Evolutionary conservation across 106 monocot species (phyloP).

Genomic region (Vanilla planifolia): DNA sequence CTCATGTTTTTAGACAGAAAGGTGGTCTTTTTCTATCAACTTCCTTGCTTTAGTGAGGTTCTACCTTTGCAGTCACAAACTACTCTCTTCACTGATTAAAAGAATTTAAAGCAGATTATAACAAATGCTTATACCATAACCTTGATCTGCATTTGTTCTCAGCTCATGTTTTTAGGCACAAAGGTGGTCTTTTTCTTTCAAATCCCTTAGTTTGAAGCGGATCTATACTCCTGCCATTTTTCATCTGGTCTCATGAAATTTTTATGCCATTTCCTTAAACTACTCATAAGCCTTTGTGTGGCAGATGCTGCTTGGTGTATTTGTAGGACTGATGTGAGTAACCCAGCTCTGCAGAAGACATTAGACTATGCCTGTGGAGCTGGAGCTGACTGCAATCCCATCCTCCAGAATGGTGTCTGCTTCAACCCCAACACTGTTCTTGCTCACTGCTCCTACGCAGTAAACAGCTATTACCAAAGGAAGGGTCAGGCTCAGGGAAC

Average conservation of each 20-base stretch:
- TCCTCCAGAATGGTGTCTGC: slow-evolving; percentile 39
- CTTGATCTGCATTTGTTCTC: no score
- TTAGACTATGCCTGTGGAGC: slow-evolving; percentile 68
- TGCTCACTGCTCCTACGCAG: slow-evolving; percentile 63
- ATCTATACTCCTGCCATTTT: not conserved
- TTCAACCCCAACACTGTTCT: slow-evolving; percentile 39
- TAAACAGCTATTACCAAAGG: slow-evolving; percentile 67
- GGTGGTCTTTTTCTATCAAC: not conserved
- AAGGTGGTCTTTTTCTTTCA: not conserved
- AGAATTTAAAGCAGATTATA: no score
- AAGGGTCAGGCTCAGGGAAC: slow-evolving; percentile 27
- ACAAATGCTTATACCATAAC: no score
- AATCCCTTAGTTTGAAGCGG: not conserved
- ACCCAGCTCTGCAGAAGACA: slow-evolving; percentile 27
- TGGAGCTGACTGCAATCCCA: slow-evolving; percentile 43
- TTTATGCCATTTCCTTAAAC: not conserved
- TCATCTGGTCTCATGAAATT: not conserved
- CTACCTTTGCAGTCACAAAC: no score
- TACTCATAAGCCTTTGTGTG: not conserved
- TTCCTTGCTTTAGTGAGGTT: not conserved
- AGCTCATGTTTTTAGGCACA: not conserved
- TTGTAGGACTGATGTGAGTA: slow-evolving; percentile 27
- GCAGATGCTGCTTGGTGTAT: slow-evolving; percentile 65
- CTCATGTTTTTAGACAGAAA: not conserved
- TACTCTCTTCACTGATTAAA: no score